Percentiles rank a stretch among this genome's conserved stretches.
These are phyloP conservation scores for Pseudogymnoascus sp. DNA, from an alignment of 2,329 filamentous ascomycete genomes.

Conservation along the genomic window DNA sequence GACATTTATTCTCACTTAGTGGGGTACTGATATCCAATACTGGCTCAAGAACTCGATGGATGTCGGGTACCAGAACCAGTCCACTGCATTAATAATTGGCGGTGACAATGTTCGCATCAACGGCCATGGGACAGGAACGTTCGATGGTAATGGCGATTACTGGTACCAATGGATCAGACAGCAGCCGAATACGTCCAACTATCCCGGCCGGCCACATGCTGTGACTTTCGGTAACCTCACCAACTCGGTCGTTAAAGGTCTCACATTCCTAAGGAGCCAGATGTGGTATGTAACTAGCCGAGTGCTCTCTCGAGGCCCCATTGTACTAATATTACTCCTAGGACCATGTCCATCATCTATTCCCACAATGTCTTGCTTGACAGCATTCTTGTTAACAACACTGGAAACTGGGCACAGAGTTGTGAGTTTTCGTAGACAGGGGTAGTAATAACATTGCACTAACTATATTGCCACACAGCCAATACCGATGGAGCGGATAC, in stretches of 20 bases:
- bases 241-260: constrained; percentile 38
- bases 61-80: constrained; percentile 47
- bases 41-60: constrained; percentile 43
- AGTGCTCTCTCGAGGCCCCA: background rate
- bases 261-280: constrained; percentile 47
- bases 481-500: constrained; percentile 42
- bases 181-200: constrained; percentile 33
- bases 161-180: constrained; percentile 44
- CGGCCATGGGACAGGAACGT: constrained; percentile 42
- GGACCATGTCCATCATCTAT: constrained; percentile 44
- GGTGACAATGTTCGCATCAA: constrained; percentile 42
- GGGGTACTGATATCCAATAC: constrained; percentile 40
- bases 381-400: constrained; percentile 46
- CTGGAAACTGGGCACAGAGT: constrained; percentile 14
- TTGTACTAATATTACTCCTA: background rate
- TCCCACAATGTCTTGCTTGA: constrained; percentile 38
- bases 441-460: background rate
- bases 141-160: constrained; percentile 50
- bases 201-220: constrained; percentile 40
- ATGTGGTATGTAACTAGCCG: constrained; percentile 39
- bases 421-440: background rate
- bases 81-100: constrained; percentile 45
- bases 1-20: constrained; percentile 20
- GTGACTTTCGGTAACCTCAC: constrained; percentile 42
- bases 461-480: constrained; percentile 11